Conservation (phyloP, 1,139 yeast species). For the Suhomyces yuchorum region DNA sequence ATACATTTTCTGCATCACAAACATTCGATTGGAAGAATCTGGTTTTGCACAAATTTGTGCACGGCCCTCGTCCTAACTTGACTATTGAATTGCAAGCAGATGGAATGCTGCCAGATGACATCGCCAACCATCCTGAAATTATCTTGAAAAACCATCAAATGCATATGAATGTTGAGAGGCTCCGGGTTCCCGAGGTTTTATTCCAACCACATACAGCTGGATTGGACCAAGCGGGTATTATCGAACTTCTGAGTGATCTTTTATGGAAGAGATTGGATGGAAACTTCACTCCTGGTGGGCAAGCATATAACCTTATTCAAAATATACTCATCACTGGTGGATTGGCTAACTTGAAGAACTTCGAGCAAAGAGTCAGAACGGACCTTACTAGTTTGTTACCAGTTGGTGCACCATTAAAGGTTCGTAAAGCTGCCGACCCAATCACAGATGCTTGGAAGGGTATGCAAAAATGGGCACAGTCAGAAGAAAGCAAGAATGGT, state of each 20-base stretch:
- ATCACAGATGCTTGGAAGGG: slow-evolving; percentile 89
- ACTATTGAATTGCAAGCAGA: slow-evolving; percentile 46
- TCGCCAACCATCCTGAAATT: slow-evolving; percentile 48
- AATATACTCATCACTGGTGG: slow-evolving; percentile 91
- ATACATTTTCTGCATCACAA: slow-evolving; percentile 74
- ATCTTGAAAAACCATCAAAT: slow-evolving; percentile 68
- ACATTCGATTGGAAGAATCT: slow-evolving; percentile 82
- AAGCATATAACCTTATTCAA: slow-evolving; percentile 52
- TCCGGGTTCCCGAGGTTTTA: slow-evolving; percentile 86
- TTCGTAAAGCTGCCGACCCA: slow-evolving; percentile 69
- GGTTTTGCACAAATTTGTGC: slow-evolving; percentile 75
- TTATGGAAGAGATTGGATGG: slow-evolving; percentile 61
- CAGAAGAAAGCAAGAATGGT: slow-evolving; percentile 48
- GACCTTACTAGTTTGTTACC: slow-evolving; percentile 79
- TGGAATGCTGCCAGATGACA: slow-evolving; percentile 46
- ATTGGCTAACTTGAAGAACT: slow-evolving; percentile 62
- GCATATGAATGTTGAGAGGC: slow-evolving; percentile 86
- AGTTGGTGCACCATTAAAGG: slow-evolving; percentile 59
- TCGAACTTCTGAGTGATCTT: slow-evolving; percentile 73
- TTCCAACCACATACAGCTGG: slow-evolving; percentile 97
- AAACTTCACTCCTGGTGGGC: slow-evolving; percentile 53
- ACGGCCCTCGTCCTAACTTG: slow-evolving; percentile 78
- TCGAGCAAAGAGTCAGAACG: slow-evolving; percentile 60
- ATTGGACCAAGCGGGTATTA: slow-evolving; percentile 88
- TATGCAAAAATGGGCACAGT: slow-evolving; percentile 77